These are phyloP conservation scores for Cordyceps cicadae DNA, from an alignment of 2,329 filamentous ascomycete genomes.

Conservation along the genomic window DNA sequence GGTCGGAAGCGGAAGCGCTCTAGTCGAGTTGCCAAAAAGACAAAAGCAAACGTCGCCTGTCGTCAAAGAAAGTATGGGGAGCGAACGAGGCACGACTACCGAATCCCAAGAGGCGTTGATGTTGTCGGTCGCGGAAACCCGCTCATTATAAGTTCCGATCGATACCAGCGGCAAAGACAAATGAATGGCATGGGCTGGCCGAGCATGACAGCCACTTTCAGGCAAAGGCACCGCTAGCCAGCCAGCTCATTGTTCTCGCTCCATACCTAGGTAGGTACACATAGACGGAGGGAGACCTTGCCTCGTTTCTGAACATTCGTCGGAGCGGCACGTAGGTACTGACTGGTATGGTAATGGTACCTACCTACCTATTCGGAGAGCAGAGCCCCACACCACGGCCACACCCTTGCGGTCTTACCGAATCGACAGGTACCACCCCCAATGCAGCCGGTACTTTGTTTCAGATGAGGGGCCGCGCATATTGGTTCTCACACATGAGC, in stretches of 20 bases:
- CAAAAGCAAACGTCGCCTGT: not conserved
- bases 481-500: not conserved
- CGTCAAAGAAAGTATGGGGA: not conserved
- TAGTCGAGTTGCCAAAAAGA: not conserved
- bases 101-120: not conserved
- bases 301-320: not conserved
- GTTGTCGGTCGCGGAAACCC: not conserved
- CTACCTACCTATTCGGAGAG: not conserved
- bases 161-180: not conserved
- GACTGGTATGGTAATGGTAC: too few relatives aligned
- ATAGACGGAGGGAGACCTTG: not conserved
- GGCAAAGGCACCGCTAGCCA: not conserved
- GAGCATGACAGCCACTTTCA: not conserved
- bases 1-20: not conserved
- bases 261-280: too few relatives aligned
- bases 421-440: conserved; percentile 1
- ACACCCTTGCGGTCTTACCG: conserved; percentile 5
- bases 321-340: conserved; percentile 7
- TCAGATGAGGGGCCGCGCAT: conserved; percentile 2
- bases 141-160: not conserved
- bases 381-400: conserved; percentile 4
- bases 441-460: not conserved
- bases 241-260: conserved; percentile 1
- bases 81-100: not conserved
- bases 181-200: not conserved